A percentile compares a stretch with the other conserved stretches of the same genome.
phyloP scores from a whole-genome alignment of 2,329 filamentous ascomycete species.

The Stenocarpella maydis region DNA sequence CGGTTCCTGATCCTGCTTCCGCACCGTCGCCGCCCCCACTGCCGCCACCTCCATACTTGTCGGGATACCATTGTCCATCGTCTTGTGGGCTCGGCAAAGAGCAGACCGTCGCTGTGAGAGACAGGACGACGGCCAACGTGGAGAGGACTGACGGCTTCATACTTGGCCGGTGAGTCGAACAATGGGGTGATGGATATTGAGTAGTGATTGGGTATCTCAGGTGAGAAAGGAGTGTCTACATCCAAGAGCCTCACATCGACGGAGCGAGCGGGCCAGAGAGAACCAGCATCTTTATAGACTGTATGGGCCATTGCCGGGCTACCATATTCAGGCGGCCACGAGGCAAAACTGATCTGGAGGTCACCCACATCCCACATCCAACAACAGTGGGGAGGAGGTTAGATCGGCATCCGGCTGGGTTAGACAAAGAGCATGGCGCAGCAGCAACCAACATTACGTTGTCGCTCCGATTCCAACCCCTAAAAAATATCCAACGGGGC shows the following conservation, averaged over 20 bases:
- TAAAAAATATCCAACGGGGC: neutral
- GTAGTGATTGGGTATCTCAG: slow-evolving; percentile 1
- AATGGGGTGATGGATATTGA: neutral
- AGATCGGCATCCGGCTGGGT: slow-evolving; percentile 23
- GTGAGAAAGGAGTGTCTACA: neutral
- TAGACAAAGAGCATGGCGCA: slow-evolving; percentile 26
- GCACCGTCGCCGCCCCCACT: slow-evolving; percentile 2
- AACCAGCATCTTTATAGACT: slow-evolving; percentile 31
- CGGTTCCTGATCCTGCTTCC: slow-evolving; percentile 4
- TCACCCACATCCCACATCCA: slow-evolving; percentile 12
- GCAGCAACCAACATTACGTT: slow-evolving; percentile 29
- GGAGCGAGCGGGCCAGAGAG: slow-evolving; percentile 3
- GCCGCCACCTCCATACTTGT: slow-evolving; percentile 8
- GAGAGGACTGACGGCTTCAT: slow-evolving; percentile 31
- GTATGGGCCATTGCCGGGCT: neutral
- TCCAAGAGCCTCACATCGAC: neutral
- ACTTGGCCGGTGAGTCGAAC: neutral
- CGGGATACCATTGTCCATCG: slow-evolving; percentile 16
- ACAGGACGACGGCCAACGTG: slow-evolving; percentile 24
- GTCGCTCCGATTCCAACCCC: slow-evolving; percentile 12
- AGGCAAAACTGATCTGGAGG: slow-evolving; percentile 18
- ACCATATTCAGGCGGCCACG: neutral
- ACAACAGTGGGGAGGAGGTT: slow-evolving; percentile 28
- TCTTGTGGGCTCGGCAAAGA: slow-evolving; percentile 28
- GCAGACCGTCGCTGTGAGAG: slow-evolving; percentile 31